Evolutionary conservation across 2,329 filamentous ascomycete genomes (phyloP).

Genomic region (Aspergillus calidoustus): DNA sequence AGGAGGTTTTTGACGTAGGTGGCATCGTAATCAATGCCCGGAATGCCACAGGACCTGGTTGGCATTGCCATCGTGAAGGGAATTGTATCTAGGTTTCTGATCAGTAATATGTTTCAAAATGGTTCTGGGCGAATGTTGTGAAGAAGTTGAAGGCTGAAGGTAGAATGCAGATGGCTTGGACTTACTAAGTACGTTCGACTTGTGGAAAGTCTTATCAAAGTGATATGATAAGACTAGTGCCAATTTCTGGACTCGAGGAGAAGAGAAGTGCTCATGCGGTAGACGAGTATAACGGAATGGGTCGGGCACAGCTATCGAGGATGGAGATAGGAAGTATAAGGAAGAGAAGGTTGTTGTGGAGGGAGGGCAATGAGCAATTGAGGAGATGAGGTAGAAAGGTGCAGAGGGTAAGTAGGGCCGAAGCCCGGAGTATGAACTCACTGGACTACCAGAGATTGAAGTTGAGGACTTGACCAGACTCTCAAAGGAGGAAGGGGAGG

Average conservation of each 20-base stretch:
- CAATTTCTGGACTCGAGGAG: no score
- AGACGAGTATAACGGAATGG: neutral
- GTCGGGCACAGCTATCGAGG: neutral
- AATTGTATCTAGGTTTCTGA: neutral
- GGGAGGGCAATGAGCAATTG: neutral
- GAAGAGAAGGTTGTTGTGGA: neutral
- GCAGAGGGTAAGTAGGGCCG: neutral
- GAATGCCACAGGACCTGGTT: neutral
- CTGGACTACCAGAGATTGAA: neutral
- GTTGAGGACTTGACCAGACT: no score
- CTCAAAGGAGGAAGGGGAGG: neutral
- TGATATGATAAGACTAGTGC: no score
- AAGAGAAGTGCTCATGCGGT: no score
- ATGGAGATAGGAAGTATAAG: neutral
- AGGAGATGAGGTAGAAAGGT: neutral
- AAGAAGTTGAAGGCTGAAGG: no score
- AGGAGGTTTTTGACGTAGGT: neutral
- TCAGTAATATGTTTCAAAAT: neutral
- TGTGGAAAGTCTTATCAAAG: no score
- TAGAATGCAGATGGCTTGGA: no score
- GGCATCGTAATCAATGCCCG: neutral
- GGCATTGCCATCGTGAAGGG: neutral
- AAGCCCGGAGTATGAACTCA: neutral
- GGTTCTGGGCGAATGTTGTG: neutral
- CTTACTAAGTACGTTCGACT: no score